These are phyloP conservation scores for Chlorella sp. DNA, from an alignment of 139 green algal genomes.

Conservation along the genomic window DNA sequence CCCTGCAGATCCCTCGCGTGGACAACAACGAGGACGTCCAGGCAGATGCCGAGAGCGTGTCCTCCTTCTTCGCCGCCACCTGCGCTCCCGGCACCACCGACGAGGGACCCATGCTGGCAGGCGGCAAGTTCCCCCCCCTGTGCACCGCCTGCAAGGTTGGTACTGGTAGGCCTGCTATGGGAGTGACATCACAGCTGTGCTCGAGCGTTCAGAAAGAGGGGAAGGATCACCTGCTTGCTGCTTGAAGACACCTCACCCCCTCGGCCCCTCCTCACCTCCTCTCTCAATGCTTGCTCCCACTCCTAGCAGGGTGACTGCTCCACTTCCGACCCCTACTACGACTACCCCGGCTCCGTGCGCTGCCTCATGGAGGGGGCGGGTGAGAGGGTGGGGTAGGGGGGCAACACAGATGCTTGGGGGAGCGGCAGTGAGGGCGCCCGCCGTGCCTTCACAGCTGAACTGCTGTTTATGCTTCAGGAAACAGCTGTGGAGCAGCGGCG, in stretches of 20 bases:
- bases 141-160: constrained; percentile 46
- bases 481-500: not conserved
- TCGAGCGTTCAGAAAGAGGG: not conserved
- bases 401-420: too few species aligned
- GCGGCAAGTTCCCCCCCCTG: constrained; percentile 3
- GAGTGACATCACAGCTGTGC: too few species aligned
- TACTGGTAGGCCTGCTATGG: not conserved
- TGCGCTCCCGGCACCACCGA: constrained; percentile 33
- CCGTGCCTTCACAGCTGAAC: too few species aligned
- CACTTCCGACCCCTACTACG: constrained; percentile 39
- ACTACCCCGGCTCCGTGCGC: constrained; percentile 55
- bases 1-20: constrained; percentile 11
- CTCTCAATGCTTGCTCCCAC: not conserved
- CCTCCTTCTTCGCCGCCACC: constrained; percentile 43
- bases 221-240: too few species aligned
- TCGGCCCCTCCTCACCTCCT: not conserved
- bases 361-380: constrained; percentile 58
- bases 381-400: too few species aligned
- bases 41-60: constrained; percentile 38
- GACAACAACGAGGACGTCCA: constrained; percentile 5
- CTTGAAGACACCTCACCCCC: not conserved
- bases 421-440: too few species aligned
- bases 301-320: constrained; percentile 42
- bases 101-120: constrained; percentile 20
- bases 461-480: too few species aligned